phyloP scores from a whole-genome alignment of 805 yeast species.

The Sungouiozyma ichnusensis region DNA sequence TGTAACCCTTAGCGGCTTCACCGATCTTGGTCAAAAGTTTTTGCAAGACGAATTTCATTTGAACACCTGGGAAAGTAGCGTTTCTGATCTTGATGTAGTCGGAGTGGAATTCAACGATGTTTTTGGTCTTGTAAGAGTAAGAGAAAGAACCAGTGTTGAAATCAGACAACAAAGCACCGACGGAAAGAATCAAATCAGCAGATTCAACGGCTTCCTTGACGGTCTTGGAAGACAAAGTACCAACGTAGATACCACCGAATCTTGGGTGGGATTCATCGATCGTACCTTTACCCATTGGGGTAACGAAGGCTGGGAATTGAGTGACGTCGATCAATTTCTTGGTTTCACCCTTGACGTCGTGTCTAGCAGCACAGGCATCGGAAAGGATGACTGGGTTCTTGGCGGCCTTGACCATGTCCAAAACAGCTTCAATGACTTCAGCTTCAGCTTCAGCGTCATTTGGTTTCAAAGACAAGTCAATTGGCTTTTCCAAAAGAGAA shows the following conservation, averaged over 20 bases:
- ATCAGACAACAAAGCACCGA: conserved; percentile 79
- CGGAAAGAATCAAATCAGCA: conserved; percentile 64
- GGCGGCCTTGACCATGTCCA: conserved; percentile 45
- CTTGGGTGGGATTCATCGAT: conserved; percentile 63
- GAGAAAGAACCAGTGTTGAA: conserved; percentile 86
- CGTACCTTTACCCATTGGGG: conserved; percentile 85
- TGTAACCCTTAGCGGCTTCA: conserved; percentile 33
- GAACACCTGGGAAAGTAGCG: conserved; percentile 63
- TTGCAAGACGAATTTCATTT: conserved; percentile 50
- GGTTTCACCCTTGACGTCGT: conserved; percentile 56
- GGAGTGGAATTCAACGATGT: conserved; percentile 70
- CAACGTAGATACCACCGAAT: conserved; percentile 81
- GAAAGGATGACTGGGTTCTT: conserved; percentile 65
- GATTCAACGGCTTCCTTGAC: conserved; percentile 63
- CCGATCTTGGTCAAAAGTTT: conserved; percentile 32
- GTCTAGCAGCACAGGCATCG: conserved; percentile 83
- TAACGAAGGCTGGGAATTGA: conserved; percentile 71
- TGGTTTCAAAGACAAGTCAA: conserved; percentile 47
- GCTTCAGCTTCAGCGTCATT: conserved; percentile 53
- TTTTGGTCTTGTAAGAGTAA: conserved; percentile 62
- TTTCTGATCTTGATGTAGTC: conserved; percentile 60
- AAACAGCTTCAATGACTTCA: conserved; percentile 47
- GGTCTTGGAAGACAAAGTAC: conserved; percentile 64
- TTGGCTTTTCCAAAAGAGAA: conserved; percentile 47
- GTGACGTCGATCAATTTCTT: conserved; percentile 51